A percentile compares a stretch with the other conserved stretches of the same genome.
These are phyloP conservation scores for Rubia balearica DNA, from an alignment of 305 asterid genomes.

Conservation along the genomic window DNA sequence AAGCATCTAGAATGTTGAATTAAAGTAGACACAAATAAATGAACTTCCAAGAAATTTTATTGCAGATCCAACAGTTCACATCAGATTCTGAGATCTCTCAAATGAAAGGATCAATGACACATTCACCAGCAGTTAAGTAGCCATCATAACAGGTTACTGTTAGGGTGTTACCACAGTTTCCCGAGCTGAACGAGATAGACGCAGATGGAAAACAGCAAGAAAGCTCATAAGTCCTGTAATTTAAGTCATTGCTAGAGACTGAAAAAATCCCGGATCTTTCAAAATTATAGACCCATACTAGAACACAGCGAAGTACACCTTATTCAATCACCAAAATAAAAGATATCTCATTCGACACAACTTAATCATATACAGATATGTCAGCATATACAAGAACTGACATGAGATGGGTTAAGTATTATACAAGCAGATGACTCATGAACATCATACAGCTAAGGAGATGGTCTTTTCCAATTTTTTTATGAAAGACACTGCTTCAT, in stretches of 20 bases:
- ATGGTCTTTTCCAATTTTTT: not conserved
- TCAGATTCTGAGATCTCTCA: not conserved
- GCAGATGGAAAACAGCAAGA: not conserved
- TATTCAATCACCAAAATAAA: no score
- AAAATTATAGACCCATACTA: not conserved
- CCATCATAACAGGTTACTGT: no score
- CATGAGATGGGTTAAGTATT: not conserved
- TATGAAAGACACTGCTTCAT: not conserved
- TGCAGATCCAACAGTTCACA: not conserved
- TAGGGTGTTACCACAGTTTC: no score
- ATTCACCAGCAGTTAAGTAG: not conserved
- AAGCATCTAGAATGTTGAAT: not conserved
- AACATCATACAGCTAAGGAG: not conserved
- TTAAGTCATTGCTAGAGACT: not conserved
- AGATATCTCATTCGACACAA: not conserved
- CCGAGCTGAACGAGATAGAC: not conserved
- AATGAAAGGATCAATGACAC: not conserved
- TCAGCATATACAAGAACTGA: not conserved
- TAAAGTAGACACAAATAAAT: not conserved
- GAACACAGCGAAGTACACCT: not conserved
- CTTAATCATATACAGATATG: not conserved
- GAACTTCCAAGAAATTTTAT: not conserved
- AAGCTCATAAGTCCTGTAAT: not conserved
- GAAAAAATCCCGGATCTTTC: not conserved
- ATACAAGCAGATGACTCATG: not conserved